phyloP scores from a whole-genome alignment of 257 asterid genomes.

The Penstemon barbatus region DNA sequence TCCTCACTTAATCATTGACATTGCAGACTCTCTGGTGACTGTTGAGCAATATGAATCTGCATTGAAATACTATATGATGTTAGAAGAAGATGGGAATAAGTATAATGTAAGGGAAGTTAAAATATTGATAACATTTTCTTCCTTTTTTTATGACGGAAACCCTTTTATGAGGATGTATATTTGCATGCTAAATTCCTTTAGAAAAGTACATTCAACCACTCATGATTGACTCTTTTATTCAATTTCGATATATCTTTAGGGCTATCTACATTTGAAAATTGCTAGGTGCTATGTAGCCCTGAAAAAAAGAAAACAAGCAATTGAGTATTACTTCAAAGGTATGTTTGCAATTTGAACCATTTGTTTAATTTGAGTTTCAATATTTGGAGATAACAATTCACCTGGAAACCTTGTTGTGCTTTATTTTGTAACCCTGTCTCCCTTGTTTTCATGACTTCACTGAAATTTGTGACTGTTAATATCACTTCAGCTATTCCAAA shows the following conservation, averaged over 20 bases:
- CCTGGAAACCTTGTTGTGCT: conserved; percentile 14
- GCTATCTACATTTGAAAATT: conserved; percentile 60
- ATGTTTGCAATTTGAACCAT: conserved; percentile 20
- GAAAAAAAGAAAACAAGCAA: conserved; percentile 48
- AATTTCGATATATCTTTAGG: conserved; percentile 43
- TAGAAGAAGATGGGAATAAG: conserved; percentile 47
- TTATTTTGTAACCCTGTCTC: conserved; percentile 2
- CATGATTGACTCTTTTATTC: conserved; percentile 25
- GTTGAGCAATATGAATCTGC: conserved; percentile 55
- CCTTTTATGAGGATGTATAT: too few relatives aligned
- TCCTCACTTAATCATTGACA: conserved; percentile 50
- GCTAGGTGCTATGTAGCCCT: conserved; percentile 60
- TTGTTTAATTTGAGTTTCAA: neutral
- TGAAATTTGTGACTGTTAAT: conserved; percentile 20
- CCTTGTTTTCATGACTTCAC: neutral
- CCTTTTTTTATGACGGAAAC: neutral
- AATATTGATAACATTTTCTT: conserved; percentile 11
- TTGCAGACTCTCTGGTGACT: conserved; percentile 66
- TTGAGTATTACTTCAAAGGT: conserved; percentile 66
- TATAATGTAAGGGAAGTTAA: conserved; percentile 39
- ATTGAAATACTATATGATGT: conserved; percentile 64
- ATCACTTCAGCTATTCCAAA: conserved; percentile 51
- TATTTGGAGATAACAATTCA: conserved; percentile 6
- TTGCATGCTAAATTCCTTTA: too few relatives aligned
- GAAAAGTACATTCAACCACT: neutral